These are phyloP conservation scores for Colletotrichum limetticola DNA, from an alignment of 2,329 filamentous ascomycete genomes.

Conservation along the genomic window DNA sequence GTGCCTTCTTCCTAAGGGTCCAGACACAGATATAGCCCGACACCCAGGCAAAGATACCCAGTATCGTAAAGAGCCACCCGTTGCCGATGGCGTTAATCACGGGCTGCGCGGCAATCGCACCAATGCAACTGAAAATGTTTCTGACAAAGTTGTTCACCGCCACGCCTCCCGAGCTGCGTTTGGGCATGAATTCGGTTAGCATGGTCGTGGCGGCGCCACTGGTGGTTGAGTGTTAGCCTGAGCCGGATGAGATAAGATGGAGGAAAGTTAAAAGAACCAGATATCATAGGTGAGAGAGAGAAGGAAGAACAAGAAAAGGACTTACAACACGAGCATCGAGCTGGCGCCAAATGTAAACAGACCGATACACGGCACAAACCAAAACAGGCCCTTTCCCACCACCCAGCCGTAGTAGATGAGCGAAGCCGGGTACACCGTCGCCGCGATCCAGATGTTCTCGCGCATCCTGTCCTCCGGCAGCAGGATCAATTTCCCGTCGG, in stretches of 20 bases:
- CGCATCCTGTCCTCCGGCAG: constrained; percentile 84
- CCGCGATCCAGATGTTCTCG: constrained; percentile 83
- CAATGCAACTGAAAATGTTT: constrained; percentile 81
- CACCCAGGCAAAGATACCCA: constrained; percentile 64
- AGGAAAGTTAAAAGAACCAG: too few relatives aligned
- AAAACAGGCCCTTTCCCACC: constrained; percentile 71
- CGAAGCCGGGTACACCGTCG: constrained; percentile 74
- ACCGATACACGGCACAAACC: constrained; percentile 71
- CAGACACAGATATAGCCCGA: constrained; percentile 69
- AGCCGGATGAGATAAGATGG: not conserved
- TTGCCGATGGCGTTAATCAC: constrained; percentile 77
- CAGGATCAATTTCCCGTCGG: constrained; percentile 72
- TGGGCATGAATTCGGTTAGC: constrained; percentile 86
- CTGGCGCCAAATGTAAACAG: constrained; percentile 81
- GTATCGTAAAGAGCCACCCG: constrained; percentile 78
- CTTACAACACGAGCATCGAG: constrained; percentile 80
- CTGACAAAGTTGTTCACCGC: constrained; percentile 85
- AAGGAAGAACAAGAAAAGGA: not conserved
- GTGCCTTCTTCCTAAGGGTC: constrained; percentile 68
- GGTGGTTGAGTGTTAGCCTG: constrained; percentile 22
- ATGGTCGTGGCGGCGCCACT: constrained; percentile 78
- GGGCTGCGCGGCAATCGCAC: constrained; percentile 75
- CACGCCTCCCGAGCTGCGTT: constrained; percentile 76
- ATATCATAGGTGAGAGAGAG: too few relatives aligned
- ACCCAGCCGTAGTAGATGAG: constrained; percentile 85